These are phyloP conservation scores for Physcia stellaris DNA, from an alignment of 495 filamentous ascomycete genomes.

Conservation along the genomic window DNA sequence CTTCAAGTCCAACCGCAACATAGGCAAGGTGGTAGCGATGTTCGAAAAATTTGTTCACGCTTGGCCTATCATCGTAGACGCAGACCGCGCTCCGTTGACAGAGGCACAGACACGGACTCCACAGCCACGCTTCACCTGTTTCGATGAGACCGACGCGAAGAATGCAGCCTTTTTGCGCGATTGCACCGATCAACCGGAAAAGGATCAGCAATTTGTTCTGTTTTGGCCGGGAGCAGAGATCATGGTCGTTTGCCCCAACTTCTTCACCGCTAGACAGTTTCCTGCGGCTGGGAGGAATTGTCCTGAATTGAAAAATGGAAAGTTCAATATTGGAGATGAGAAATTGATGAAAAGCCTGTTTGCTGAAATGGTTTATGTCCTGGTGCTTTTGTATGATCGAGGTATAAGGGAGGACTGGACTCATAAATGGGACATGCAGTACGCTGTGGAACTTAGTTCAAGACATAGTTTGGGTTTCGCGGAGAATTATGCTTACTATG, in stretches of 20 bases:
- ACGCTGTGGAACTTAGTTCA: background rate
- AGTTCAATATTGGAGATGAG: background rate
- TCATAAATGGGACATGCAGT: background rate
- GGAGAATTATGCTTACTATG: background rate
- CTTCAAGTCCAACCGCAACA: background rate
- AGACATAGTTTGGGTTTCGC: background rate
- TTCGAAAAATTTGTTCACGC: background rate
- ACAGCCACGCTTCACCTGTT: background rate
- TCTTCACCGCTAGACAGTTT: background rate
- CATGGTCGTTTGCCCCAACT: background rate
- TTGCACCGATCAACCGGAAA: background rate
- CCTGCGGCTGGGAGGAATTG: conserved; percentile 11
- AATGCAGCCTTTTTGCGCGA: background rate
- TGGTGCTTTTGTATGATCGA: background rate
- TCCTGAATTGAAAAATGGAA: background rate
- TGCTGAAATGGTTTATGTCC: background rate
- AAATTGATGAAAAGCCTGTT: background rate
- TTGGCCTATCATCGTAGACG: background rate
- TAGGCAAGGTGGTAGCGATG: background rate
- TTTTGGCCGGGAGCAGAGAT: background rate
- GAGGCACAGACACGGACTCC: background rate
- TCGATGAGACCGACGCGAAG: background rate
- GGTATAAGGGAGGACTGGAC: background rate
- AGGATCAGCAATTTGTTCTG: background rate
- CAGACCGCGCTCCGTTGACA: background rate